Evolutionary conservation across 1,139 yeast genomes (phyloP), one percentile per base, ranked within the genome.

Genomic region (Debaryomyces nepalensis): DNA sequence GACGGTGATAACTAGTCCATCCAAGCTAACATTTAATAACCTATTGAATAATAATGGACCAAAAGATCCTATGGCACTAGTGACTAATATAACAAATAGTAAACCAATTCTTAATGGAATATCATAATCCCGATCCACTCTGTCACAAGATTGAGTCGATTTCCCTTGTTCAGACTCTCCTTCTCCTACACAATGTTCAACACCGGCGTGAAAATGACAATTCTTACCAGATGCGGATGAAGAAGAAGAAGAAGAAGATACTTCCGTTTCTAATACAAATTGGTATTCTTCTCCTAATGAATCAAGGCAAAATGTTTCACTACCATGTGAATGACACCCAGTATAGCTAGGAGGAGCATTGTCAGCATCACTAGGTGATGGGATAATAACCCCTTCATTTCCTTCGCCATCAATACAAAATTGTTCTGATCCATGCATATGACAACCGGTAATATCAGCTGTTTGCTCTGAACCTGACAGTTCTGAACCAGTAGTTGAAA

Each of bases 161-260:
- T 11, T 46, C 22, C 48, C 45, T 20, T 36, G 36, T 23, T 52
- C 60, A 5, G 45, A 41, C 24, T 50, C 45, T 5, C 30, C 48
- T 7, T 41, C 58, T 23, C 49, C 54, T 2, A 57, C 59, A 49
- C 73, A 67, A 50, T 67, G 73, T 44, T 67, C 73, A 5, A 67
- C 72, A 9, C 73, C 73, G 26, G 70, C 73, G 47, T 67, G 73
- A 53, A 63, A 66, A 45, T 67, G 73, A 44, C 73, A 67, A 34
- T 58, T 55, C 46, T 46, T 45, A 16, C 55, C 61, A 19, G 40
- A 26, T 19, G 37, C 39, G 3, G 41, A 35, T 5, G 43, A 32
- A 15, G 44, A 30, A 15, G 39, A 42, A n/a, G 19, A 27, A 33
- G 43, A 9, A 10, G 41, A 20, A 6, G 38, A 18, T 4, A n/a